Base-by-base conservation (phyloP, 129 eudicot genomes). In the Lactuca saligna region DNA sequence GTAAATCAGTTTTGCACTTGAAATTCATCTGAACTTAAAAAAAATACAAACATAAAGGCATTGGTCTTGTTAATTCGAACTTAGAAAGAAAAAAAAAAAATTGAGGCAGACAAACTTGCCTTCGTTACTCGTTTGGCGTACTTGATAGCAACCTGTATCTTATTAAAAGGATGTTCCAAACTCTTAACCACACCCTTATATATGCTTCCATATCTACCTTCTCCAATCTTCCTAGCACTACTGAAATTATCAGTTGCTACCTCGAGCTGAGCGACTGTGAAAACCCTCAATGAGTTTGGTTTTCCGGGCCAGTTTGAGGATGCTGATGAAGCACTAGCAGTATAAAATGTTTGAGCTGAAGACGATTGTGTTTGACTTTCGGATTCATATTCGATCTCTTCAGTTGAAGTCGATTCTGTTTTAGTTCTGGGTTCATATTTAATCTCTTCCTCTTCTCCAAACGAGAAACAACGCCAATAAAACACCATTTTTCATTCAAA, bases 151-250 rank as follows among this genome's bases (percentile, higher is more conserved):
- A 91, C 95, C 8, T 77, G 82, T 7, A 75, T 53, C 68, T 77
- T 84, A 31, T 49, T 61, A 17, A 77, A 38, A 39, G 86, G 83
- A 55, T 84, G 80, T 32, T 87, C 91, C 12, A 77, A 72, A 59
- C 61, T 76, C 83, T 78, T 87, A 6, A 87, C 75, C 12, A 71
- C 69, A 5, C 95, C 95, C 70, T 59, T 78, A 55, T 61, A 90
- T 3, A 90, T 95, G 57, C 75, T 80, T 44, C 97, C 97, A 72
- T 84, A 90, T 16, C 95, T 91, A 15, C 97, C 97, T 44, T 87
- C 87, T 1, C 97, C 91, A 3, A 90, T 76, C 74, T 78, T 90
- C 6, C 80, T 44, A 5, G 81, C 70, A 1, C 69, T 75, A 48
- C 79, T 74, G 56, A 90, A 90, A 60, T 75, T 81, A 65, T 69